Evolutionary conservation across 2,329 filamentous ascomycete species (phyloP), one percentile per base, ranked within the genome.

Genomic region (Cercospora citrullina): DNA sequence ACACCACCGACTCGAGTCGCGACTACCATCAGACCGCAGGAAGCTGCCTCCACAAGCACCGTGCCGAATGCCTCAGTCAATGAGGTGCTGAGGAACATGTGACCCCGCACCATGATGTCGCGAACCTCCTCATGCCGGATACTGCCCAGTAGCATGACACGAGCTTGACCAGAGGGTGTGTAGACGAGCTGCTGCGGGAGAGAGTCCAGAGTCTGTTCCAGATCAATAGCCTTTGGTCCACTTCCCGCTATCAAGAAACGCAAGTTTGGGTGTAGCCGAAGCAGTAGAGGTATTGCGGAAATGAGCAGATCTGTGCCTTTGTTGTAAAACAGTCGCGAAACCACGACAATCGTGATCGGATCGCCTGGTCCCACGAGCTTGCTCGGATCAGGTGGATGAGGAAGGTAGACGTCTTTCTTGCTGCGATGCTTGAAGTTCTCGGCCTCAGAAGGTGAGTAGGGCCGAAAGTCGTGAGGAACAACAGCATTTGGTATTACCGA

Each of bases 291-390:
- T 64, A 99, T 96, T 4, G 93, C 93, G 10, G 94, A 95, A 26
- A 97, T 97, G n/a, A 99, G 87, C 0, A 99, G 87, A 78, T 99
- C 96, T 1, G 93, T 98, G 68, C 95, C 95, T 79, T 99, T 99
- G 81, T 99, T 99, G 81, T 98, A 98, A 81, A 98, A 99, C 1
- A 99, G 88, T 21, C 95, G 92, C 8, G 94, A 97, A 70, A 99
- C 96, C 21, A 99, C 94, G 1, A 99, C 93, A 67, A 99, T 97
- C 7, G 93, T 97, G 75, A 99, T 94, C 10, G 89, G 91, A 74
- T 97, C 94, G 71, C 92, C 86, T 0, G 93, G 92, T 0, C 91
- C 91, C 2, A 96, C 86, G 6, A 88, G 88, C 64, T 89, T 89
- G 3, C 89, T 87, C 0, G 89, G 85, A 9, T 86, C 81, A 5